These are phyloP conservation scores for Erucastrum elatum DNA, from an alignment of 345 rosid species.

Conservation along the genomic window DNA sequence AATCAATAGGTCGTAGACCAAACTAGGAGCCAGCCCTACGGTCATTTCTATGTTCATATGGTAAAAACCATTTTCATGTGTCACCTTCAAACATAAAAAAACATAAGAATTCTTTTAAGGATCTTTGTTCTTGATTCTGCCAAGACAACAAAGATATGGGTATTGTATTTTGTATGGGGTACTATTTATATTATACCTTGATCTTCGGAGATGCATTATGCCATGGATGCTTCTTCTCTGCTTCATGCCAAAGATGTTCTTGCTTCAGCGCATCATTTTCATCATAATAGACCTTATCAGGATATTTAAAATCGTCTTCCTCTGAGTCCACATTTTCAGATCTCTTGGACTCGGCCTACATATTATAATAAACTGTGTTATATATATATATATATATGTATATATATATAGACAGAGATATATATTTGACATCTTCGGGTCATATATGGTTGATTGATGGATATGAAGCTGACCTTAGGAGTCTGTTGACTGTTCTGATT, in stretches of 20 bases:
- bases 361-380: background rate
- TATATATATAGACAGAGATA: too few species aligned
- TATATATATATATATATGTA: too few species aligned
- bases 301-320: background rate
- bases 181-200: background rate
- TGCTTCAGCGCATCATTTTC: background rate
- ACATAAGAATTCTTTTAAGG: background rate
- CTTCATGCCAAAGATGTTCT: background rate
- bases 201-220: background rate
- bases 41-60: slow-evolving; percentile 1
- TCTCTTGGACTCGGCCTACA: background rate
- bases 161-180: background rate
- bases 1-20: background rate
- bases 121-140: background rate
- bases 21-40: background rate
- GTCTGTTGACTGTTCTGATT: slow-evolving; percentile 4
- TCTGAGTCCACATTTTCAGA: background rate
- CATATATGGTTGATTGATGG: background rate
- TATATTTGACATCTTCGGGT: background rate
- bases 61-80: background rate
- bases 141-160: background rate
- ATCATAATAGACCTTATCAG: background rate
- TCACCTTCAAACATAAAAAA: background rate
- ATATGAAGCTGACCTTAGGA: slow-evolving; percentile 1
- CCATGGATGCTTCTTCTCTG: background rate